A percentile compares a stretch with the other conserved stretches of the same genome.
Evolutionary conservation across 768 basidiomycete genomes (phyloP).

Genomic region (Pleurotus citrinopileatus): DNA sequence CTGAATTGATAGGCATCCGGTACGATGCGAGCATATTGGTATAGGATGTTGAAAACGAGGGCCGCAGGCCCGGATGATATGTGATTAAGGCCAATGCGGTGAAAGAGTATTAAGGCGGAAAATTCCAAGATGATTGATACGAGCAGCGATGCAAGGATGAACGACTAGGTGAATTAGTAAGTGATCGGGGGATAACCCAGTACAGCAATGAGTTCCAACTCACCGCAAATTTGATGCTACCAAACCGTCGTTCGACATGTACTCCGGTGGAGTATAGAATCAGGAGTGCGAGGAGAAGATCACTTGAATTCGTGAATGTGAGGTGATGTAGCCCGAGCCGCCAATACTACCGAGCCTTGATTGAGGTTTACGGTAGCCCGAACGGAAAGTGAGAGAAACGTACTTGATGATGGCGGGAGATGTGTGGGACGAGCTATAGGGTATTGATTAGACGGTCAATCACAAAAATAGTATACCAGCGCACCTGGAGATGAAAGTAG

Average conservation of each 20-base stretch:
- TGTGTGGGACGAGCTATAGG: constrained; percentile 75
- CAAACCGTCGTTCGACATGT: constrained; percentile 81
- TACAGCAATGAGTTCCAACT: constrained; percentile 20
- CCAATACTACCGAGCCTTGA: constrained; percentile 69
- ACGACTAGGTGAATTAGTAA: constrained; percentile 64
- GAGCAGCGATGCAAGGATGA: constrained; percentile 63
- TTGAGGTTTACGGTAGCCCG: constrained; percentile 26
- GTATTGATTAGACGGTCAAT: not conserved
- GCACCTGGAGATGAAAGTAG: constrained; percentile 81
- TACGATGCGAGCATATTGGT: constrained; percentile 78
- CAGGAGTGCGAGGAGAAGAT: constrained; percentile 75
- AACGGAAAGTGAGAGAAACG: constrained; percentile 13
- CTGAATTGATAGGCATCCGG: constrained; percentile 75
- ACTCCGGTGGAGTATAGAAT: constrained; percentile 70
- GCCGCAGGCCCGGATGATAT: constrained; percentile 77
- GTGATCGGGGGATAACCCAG: too few relatives aligned
- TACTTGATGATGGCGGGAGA: constrained; percentile 90
- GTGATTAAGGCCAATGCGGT: constrained; percentile 66
- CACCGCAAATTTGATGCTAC: constrained; percentile 85
- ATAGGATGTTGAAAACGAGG: constrained; percentile 75
- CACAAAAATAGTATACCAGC: constrained; percentile 15
- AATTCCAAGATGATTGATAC: constrained; percentile 71
- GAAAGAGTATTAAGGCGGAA: constrained; percentile 57
- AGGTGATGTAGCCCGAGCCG: constrained; percentile 71
- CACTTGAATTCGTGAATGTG: constrained; percentile 81